Conservation (phyloP, 148 eudicot genomes). For the Silene conica region DNA sequence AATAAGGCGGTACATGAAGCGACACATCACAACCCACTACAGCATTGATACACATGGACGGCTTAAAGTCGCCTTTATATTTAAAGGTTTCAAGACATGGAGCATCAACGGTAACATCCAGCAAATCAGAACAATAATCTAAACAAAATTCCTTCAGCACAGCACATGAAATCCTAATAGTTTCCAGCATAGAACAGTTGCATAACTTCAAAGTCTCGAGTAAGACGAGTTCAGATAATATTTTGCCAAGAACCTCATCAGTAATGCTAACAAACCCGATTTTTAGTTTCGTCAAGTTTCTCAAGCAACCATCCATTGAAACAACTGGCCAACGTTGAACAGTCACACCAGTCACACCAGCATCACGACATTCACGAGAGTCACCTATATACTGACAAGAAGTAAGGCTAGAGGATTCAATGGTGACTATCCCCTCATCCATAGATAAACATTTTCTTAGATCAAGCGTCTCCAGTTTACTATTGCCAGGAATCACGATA, state of each 20-base stretch:
- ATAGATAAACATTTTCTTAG: background rate
- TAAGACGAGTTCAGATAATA: background rate
- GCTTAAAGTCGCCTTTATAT: background rate
- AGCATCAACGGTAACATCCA: background rate
- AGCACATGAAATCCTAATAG: background rate
- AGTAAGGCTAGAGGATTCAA: background rate
- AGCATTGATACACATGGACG: background rate
- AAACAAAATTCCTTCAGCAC: background rate
- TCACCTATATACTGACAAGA: background rate
- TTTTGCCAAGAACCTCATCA: background rate
- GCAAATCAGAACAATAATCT: background rate
- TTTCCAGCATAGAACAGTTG: background rate
- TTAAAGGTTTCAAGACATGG: background rate
- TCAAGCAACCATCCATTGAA: background rate
- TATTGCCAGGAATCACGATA: background rate
- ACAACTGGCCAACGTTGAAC: background rate
- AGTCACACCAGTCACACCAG: background rate
- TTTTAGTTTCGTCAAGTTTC: slow-evolving; percentile 3
- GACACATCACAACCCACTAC: background rate
- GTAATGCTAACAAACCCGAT: background rate
- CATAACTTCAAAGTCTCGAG: background rate
- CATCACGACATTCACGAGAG: background rate
- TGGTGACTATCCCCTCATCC: background rate
- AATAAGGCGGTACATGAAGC: background rate
- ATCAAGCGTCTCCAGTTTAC: background rate